Evolutionary conservation across 805 yeast genomes (phyloP), one percentile per base, ranked within the genome.

Genomic region (Yamadazyma paraphyllophila): DNA sequence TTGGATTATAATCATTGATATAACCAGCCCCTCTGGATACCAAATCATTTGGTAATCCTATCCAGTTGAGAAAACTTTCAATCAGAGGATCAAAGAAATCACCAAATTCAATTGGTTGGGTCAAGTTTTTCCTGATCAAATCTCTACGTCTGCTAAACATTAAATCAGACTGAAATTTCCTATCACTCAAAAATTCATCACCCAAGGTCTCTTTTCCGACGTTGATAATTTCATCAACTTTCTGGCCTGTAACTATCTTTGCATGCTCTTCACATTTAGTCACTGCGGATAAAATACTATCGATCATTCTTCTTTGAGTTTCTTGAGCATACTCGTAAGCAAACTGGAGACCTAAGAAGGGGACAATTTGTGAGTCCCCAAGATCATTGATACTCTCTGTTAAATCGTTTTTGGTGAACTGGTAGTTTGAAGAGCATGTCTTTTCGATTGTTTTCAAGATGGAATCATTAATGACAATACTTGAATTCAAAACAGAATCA

Each of bases 141-240:
- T 94, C 96, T 33, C 75, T 78, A 46, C 76, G 75, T 53, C 89
- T 81, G 2, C 89, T 80, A 57, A 90, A 92, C 98, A 94, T 94
- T 33, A 85, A 76, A 25, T 81, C 82, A 8, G 85, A 76, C 47
- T 84, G 77, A 61, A 88, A 88, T 7, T 74, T 74, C 43, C 82
- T 78, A 43, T 82, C 84, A 24, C 78, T 69, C 41, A 81, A 69
- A 51, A 76, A 77, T 42, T 78, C 77, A 25, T 80, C 84, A 7
- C 88, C 88, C 36, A 90, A 68, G n/a, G 79, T 76, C 3, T 67
- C 67, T 39, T 76, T 71, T 0, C 97, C 98, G 14, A 83, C 53
- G 6, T 62, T 51, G 45, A 81, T 80, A 47, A 94, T 82, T 27
- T 76, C 72, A 7, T 74, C 75, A 15, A 94, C 92, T 3, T 82